These are phyloP conservation scores for Hemileccinum impolitum DNA, from an alignment of 768 basidiomycete genomes.

Conservation along the genomic window DNA sequence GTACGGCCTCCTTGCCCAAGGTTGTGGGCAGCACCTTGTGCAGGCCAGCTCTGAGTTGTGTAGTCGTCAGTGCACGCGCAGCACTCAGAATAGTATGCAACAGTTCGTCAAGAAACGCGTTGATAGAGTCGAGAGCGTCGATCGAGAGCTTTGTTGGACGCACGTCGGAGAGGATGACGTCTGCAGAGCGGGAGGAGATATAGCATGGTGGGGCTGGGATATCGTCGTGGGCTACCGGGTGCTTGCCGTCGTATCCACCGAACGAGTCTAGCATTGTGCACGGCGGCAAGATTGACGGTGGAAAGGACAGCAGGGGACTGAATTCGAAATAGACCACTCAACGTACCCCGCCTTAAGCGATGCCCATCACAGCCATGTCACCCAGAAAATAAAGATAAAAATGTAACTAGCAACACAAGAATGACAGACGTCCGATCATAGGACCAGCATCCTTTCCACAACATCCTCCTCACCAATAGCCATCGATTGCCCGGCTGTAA, in stretches of 20 bases:
- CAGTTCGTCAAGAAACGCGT: conserved; percentile 82
- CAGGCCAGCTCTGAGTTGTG: conserved; percentile 69
- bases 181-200: conserved; percentile 80
- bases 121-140: conserved; percentile 76
- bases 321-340: conserved; percentile 3
- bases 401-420: no score
- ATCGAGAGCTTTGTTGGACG: conserved; percentile 83
- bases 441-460: conserved; percentile 21
- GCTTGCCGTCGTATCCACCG: conserved; percentile 35
- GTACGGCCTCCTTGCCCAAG: conserved; percentile 85
- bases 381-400: not conserved
- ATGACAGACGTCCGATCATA: not conserved
- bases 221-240: conserved; percentile 10
- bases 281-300: not conserved
- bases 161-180: conserved; percentile 89
- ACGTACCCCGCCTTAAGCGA: conserved; percentile 19
- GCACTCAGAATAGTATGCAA: conserved; percentile 66
- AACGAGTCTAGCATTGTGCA: conserved; percentile 42
- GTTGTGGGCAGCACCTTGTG: conserved; percentile 72
- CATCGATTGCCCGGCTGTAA: no score
- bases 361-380: conserved; percentile 12
- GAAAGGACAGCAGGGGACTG: conserved; percentile 7
- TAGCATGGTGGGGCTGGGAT: conserved; percentile 56
- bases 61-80: conserved; percentile 67
- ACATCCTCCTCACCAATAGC: conserved; percentile 16